phyloP scores from a whole-genome alignment of 2,329 filamentous ascomycete genomes.

The Paramyrothecium roridum region DNA sequence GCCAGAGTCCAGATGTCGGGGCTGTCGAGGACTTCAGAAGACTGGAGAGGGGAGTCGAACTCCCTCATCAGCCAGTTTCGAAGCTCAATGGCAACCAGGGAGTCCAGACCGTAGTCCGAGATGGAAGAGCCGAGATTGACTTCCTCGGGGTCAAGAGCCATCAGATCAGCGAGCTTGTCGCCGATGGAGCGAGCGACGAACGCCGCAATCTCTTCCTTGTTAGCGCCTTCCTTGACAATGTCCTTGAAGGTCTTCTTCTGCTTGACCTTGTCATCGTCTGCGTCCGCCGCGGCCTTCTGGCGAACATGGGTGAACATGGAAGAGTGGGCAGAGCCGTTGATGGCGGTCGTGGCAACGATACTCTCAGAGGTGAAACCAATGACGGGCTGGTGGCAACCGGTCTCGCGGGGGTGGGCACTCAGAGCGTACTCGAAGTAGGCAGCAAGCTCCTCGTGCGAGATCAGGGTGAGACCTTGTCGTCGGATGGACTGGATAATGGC shows the following conservation, averaged over 20 bases:
- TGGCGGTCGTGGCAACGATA: background rate
- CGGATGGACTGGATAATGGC: background rate
- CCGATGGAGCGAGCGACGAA: constrained; percentile 1
- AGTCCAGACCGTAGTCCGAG: constrained; percentile 30
- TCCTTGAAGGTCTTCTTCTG: constrained; percentile 1
- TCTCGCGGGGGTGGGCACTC: background rate
- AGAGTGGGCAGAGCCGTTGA: constrained; percentile 1
- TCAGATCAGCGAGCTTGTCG: background rate
- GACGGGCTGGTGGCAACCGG: constrained; percentile 2
- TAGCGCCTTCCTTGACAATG: background rate
- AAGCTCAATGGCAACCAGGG: constrained; percentile 41
- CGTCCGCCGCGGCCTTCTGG: background rate
- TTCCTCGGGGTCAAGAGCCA: background rate
- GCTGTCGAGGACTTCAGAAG: constrained; percentile 3
- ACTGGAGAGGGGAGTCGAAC: constrained; percentile 44
- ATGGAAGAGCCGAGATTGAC: background rate
- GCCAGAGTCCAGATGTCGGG: constrained; percentile 3
- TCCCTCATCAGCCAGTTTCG: constrained; percentile 41
- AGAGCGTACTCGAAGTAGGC: constrained; percentile 3
- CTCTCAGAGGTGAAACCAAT: constrained; percentile 1
- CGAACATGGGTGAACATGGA: constrained; percentile 3
- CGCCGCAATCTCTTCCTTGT: constrained; percentile 1
- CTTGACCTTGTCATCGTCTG: background rate
- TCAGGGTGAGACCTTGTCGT: background rate
- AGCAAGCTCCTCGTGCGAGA: background rate